Evolutionary conservation across 129 eudicot genomes (phyloP).

Genomic region (Centrapalus pauciflorus): DNA sequence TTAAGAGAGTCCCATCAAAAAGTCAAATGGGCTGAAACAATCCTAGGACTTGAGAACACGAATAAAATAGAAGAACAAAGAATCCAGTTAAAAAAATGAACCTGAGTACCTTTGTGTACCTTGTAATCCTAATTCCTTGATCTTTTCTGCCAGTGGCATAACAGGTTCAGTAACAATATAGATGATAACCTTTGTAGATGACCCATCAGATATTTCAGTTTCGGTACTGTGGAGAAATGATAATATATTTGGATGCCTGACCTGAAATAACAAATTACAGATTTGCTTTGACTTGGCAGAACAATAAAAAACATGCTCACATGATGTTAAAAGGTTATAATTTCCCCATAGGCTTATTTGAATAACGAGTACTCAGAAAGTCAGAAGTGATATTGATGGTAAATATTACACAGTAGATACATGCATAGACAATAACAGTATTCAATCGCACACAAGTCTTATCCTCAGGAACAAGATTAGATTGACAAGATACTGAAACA

Average conservation of each 20-base stretch:
- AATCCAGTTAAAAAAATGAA: background rate
- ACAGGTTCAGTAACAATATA: constrained; percentile 97
- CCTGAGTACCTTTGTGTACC: constrained; percentile 71
- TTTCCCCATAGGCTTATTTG: background rate
- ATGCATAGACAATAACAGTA: background rate
- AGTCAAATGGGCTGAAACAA: background rate
- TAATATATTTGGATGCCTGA: constrained; percentile 92
- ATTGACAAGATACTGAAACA: background rate
- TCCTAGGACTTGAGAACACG: background rate
- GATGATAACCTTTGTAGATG: constrained; percentile 70
- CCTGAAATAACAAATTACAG: constrained; percentile 48
- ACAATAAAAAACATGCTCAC: background rate
- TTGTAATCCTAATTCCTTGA: constrained; percentile 84
- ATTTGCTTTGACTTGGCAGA: background rate
- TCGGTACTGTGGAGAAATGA: constrained; percentile 94
- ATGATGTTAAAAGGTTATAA: background rate
- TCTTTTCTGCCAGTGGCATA: constrained; percentile 89
- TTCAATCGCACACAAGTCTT: background rate
- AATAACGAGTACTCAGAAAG: background rate
- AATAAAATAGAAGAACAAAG: background rate
- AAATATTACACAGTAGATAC: background rate
- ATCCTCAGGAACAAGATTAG: background rate
- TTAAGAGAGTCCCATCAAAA: background rate
- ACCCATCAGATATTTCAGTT: constrained; percentile 74
- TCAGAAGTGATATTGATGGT: background rate